phyloP scores from a whole-genome alignment of 179 eudicot genomes.

The Pouteria campechiana region DNA sequence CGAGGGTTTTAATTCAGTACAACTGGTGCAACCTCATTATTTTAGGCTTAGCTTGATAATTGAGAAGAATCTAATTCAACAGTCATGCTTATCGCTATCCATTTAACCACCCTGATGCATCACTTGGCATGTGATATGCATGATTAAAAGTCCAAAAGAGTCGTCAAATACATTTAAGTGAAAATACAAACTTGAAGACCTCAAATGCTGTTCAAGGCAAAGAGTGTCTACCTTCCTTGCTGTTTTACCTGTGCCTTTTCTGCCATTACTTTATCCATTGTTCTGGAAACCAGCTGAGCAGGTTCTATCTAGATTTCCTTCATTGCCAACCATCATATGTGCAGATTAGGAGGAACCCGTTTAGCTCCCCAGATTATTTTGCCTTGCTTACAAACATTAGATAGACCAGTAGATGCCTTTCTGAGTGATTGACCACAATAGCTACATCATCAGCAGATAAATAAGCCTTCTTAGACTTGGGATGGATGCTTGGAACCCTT shows the following conservation, averaged over 20 bases:
- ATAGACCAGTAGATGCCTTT: conserved; percentile 26
- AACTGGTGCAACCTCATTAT: too few species aligned
- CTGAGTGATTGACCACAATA: conserved; percentile 9
- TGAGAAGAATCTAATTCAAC: too few species aligned
- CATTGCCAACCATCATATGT: conserved; percentile 28
- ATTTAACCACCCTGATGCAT: too few species aligned
- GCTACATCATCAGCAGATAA: conserved; percentile 9
- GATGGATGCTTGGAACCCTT: conserved; percentile 33
- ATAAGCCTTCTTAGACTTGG: conserved; percentile 24
- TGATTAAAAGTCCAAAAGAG: too few species aligned
- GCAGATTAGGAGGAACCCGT: conserved; percentile 23
- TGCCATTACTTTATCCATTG: conserved; percentile 40
- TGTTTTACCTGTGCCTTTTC: conserved; percentile 40
- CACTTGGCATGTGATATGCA: too few species aligned
- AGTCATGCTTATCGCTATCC: too few species aligned
- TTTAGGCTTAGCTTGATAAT: too few species aligned
- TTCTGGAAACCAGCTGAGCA: conserved; percentile 24
- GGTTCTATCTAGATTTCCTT: too few species aligned
- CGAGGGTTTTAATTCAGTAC: too few species aligned
- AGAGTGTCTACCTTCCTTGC: conserved; percentile 73
- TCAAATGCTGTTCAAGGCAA: too few species aligned
- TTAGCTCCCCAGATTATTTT: conserved; percentile 34
- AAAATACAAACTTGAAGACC: too few species aligned
- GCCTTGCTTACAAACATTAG: conserved; percentile 69
- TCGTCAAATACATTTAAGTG: too few species aligned